These are phyloP conservation scores for Lepiota subincarnata DNA, from an alignment of 768 basidiomycete species.

Conservation along the genomic window DNA sequence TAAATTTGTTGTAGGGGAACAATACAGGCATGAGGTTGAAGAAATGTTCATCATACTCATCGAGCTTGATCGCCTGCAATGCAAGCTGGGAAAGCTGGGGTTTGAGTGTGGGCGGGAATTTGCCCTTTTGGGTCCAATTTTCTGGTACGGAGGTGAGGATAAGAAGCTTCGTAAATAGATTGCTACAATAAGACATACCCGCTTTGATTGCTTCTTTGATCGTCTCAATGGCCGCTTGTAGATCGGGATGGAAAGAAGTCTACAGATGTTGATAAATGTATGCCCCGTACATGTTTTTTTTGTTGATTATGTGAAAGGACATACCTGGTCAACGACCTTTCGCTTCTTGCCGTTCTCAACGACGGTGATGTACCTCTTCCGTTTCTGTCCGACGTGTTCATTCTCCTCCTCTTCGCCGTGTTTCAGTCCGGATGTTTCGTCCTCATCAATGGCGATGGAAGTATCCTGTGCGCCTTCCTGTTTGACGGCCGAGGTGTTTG, in stretches of 20 bases:
- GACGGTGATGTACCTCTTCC: constrained; percentile 49
- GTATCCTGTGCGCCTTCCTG: constrained; percentile 44
- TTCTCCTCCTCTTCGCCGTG: constrained; percentile 21
- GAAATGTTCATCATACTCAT: constrained; percentile 89
- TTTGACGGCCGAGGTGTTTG: background rate
- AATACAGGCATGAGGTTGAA: constrained; percentile 83
- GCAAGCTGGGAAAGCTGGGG: constrained; percentile 70
- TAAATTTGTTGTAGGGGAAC: constrained; percentile 95
- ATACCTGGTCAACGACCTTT: constrained; percentile 63
- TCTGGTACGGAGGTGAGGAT: constrained; percentile 37
- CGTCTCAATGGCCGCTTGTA: constrained; percentile 57
- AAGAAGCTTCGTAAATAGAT: background rate
- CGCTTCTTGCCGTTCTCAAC: constrained; percentile 66
- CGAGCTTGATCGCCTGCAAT: constrained; percentile 72
- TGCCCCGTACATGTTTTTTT: no score
- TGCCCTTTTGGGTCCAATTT: constrained; percentile 76
- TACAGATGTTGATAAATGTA: constrained; percentile 18
- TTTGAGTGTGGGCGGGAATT: constrained; percentile 82
- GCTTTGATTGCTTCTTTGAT: constrained; percentile 57
- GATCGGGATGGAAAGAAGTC: constrained; percentile 67
- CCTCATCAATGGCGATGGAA: constrained; percentile 45
- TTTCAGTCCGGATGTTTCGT: constrained; percentile 17
- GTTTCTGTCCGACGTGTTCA: constrained; percentile 43
- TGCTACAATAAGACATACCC: constrained; percentile 33
- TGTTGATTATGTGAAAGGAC: constrained; percentile 15